Conservation (phyloP, 805 yeast species). For the Jamesozyma piceae region DNA sequence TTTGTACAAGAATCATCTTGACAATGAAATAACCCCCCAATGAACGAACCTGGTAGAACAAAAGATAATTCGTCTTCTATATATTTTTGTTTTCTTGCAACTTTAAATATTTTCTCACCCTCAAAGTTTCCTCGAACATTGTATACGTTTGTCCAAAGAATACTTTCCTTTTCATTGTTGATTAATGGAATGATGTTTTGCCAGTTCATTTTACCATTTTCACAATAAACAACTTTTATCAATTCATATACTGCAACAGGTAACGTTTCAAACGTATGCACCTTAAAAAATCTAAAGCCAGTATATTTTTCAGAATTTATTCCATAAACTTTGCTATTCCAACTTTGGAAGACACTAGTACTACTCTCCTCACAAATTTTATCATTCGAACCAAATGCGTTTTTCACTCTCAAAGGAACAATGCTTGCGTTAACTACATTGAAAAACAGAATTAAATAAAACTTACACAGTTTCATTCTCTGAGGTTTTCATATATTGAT, state of each 20-base stretch:
- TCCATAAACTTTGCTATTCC: too few species aligned
- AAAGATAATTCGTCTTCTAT: constrained; percentile 37
- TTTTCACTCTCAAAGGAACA: background rate
- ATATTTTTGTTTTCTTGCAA: constrained; percentile 50
- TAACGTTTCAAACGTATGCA: constrained; percentile 35
- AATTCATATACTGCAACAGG: constrained; percentile 35
- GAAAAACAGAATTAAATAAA: background rate
- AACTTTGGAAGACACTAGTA: background rate
- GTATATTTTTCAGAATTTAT: constrained; percentile 30
- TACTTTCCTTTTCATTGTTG: constrained; percentile 25
- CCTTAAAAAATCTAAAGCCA: constrained; percentile 48
- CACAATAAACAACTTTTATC: constrained; percentile 43
- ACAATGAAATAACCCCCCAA: constrained; percentile 58
- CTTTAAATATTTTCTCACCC: constrained; percentile 39
- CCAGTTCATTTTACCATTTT: constrained; percentile 39
- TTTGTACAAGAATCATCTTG: constrained; percentile 30
- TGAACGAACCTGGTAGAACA: constrained; percentile 47
- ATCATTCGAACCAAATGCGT: background rate
- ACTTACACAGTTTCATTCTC: background rate
- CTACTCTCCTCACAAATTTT: background rate
- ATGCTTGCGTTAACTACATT: background rate
- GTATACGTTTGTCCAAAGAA: constrained; percentile 42
- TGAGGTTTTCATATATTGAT: too few species aligned
- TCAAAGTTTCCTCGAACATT: constrained; percentile 28
- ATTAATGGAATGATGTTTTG: constrained; percentile 30